A percentile compares a stretch with the other conserved stretches of the same genome.
phyloP scores from a whole-genome alignment of 805 yeast genomes.

The Suhomyces vadensis region DNA sequence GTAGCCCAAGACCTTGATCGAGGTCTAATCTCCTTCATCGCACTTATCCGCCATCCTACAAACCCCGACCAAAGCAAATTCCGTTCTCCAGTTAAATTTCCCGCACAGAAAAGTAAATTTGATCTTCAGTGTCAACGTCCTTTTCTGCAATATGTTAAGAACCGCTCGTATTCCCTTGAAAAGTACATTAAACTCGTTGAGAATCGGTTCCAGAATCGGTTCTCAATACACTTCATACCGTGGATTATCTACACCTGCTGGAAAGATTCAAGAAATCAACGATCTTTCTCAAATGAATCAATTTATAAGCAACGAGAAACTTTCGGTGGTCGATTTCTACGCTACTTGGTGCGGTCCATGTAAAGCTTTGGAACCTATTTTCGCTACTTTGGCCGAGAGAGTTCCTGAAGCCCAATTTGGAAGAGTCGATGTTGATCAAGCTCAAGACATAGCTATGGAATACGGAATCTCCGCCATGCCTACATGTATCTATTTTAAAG shows the following conservation, averaged over 20 bases:
- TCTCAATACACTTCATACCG: background rate
- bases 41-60: too few species aligned
- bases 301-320: slow-evolving; percentile 28
- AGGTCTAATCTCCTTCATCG: too few species aligned
- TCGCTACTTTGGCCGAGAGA: slow-evolving; percentile 44
- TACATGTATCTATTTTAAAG: slow-evolving; percentile 62
- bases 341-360: slow-evolving; percentile 85
- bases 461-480: slow-evolving; percentile 76
- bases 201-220: background rate
- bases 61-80: too few species aligned
- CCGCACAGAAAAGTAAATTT: background rate
- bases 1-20: too few species aligned
- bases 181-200: background rate
- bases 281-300: slow-evolving; percentile 27
- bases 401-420: slow-evolving; percentile 56
- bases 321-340: slow-evolving; percentile 62
- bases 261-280: slow-evolving; percentile 25
- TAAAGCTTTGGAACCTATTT: slow-evolving; percentile 63
- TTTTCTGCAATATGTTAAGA: background rate
- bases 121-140: too few species aligned
- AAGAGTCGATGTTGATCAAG: slow-evolving; percentile 70
- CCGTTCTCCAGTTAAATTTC: too few species aligned
- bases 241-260: background rate
- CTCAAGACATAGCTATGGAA: slow-evolving; percentile 57
- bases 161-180: background rate